Evolutionary conservation across 116 monocot genomes (phyloP).

Genomic region (Posidonia oceanica): DNA sequence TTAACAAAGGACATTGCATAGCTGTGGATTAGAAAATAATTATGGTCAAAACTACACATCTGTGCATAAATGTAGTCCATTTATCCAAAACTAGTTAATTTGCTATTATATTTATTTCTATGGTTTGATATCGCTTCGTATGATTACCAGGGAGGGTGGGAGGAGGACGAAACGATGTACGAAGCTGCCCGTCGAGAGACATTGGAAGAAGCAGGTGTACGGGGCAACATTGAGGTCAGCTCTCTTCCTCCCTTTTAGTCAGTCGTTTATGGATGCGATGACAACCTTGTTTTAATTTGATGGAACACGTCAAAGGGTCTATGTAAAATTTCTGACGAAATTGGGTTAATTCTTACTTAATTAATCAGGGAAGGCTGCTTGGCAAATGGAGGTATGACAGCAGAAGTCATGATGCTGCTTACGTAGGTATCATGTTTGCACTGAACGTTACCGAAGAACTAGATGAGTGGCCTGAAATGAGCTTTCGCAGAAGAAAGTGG

Average conservation of each 20-base stretch:
- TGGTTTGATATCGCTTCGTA: not conserved
- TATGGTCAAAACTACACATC: too few species aligned
- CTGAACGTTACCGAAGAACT: slow-evolving; percentile 36
- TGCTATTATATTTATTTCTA: too few species aligned
- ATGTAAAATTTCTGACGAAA: not conserved
- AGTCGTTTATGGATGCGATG: not conserved
- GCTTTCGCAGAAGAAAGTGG: slow-evolving; percentile 25
- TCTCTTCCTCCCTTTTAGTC: not conserved
- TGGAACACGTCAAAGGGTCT: not conserved
- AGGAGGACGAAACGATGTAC: slow-evolving; percentile 40
- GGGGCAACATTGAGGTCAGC: slow-evolving; percentile 36
- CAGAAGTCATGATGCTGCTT: slow-evolving; percentile 12
- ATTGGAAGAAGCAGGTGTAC: slow-evolving; percentile 71
- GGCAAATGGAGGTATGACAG: slow-evolving; percentile 41
- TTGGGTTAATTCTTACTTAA: not conserved
- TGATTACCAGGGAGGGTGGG: slow-evolving; percentile 65
- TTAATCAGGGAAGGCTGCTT: slow-evolving; percentile 10
- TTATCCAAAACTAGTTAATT: too few species aligned
- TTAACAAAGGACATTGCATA: too few species aligned
- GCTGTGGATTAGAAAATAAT: too few species aligned
- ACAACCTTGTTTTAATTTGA: not conserved
- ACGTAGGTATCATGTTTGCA: slow-evolving; percentile 43
- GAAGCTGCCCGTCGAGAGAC: slow-evolving; percentile 60
- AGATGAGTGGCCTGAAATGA: slow-evolving; percentile 39
- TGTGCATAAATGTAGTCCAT: too few species aligned